Base-by-base conservation (phyloP, 2,329 filamentous ascomycete genomes). In the Tolypocladium endophyticum region DNA sequence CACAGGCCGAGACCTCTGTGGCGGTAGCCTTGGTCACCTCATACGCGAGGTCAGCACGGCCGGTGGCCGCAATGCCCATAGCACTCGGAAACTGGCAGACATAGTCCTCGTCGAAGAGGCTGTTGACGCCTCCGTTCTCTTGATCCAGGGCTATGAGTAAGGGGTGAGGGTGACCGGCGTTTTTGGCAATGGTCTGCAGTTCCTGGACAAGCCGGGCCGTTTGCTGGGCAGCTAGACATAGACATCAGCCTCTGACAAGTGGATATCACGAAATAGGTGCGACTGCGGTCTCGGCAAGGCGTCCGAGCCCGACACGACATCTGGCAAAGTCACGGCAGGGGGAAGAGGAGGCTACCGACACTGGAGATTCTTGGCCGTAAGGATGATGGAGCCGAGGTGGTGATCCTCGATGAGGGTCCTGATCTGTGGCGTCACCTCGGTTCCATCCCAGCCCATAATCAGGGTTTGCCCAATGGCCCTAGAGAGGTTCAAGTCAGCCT, bases 61-160 rank as follows among this genome's bases (percentile, higher is more conserved):
- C 91, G 5, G 92, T 92, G 28, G 94, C 94, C n/a, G 93, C 92
- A 62, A 97, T 82, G 16, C 92, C 93, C 93, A 99, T 97, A 63
- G 93, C 90, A 69, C 92, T 96, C 11, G 94, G 94, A 66, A 96
- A 99, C 71, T 97, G 94, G 65, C 91, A 92, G 66, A 97, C 93
- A 71, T 92, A 94, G 69, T 94, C 90, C 67, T 96, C 92, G 72
- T 97, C 93, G 69, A 95, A 97, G 2, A 97, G 82, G 74, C 91
- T 96, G 77, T 97, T 97, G 72, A 97, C 93, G 3, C 93, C 92
- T 64, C 94, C 94, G 84, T 99, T 97, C 73, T 99, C 94, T 72
- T 99, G 94, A 70, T 97, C 94, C 43, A 97, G 79, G 45, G 89
- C 92, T 67, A 99, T 97, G 59, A 95, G 80, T 23, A 99, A 77